Evolutionary conservation across 805 yeast genomes (phyloP).

Genomic region (Saccharomycopsis sp.): DNA sequence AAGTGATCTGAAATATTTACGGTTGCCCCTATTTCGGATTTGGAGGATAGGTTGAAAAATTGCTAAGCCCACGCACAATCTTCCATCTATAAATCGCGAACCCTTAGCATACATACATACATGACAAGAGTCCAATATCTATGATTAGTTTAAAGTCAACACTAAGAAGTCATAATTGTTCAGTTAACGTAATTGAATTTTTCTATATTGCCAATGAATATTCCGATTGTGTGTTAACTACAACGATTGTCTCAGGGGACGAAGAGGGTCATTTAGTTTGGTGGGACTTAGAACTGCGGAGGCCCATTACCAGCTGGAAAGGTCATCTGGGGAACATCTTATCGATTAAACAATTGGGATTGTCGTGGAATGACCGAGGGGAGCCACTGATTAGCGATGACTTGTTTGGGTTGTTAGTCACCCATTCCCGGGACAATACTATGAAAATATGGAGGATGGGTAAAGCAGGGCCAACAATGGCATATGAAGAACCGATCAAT

Average conservation of each 20-base stretch:
- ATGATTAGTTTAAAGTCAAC: too few relatives aligned
- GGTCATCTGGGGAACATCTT: conserved; percentile 51
- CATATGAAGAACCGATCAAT: conserved; percentile 54
- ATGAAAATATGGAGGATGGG: conserved; percentile 39
- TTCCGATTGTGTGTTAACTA: conserved; percentile 23
- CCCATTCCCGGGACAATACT: conserved; percentile 64
- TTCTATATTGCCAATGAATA: conserved; percentile 16
- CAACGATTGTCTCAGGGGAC: conserved; percentile 48
- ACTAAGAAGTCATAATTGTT: conserved; percentile 20
- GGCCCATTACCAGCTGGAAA: conserved; percentile 53
- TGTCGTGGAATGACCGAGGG: conserved; percentile 25
- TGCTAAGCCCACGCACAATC: too few relatives aligned
- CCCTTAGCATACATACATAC: too few relatives aligned
- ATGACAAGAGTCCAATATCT: too few relatives aligned
- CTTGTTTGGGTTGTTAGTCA: conserved; percentile 39
- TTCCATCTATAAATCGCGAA: too few relatives aligned
- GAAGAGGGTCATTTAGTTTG: conserved; percentile 53
- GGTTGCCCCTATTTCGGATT: too few relatives aligned
- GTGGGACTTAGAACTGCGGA: conserved; percentile 54
- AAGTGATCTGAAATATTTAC: too few relatives aligned
- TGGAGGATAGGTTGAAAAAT: too few relatives aligned
- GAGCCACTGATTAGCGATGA: background rate
- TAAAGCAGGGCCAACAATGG: conserved; percentile 9
- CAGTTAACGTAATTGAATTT: conserved; percentile 20
- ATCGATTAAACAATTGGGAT: conserved; percentile 40